Conservation (phyloP, 2,329 filamentous ascomycete genomes). For the Trichophyton verrucosum region DNA sequence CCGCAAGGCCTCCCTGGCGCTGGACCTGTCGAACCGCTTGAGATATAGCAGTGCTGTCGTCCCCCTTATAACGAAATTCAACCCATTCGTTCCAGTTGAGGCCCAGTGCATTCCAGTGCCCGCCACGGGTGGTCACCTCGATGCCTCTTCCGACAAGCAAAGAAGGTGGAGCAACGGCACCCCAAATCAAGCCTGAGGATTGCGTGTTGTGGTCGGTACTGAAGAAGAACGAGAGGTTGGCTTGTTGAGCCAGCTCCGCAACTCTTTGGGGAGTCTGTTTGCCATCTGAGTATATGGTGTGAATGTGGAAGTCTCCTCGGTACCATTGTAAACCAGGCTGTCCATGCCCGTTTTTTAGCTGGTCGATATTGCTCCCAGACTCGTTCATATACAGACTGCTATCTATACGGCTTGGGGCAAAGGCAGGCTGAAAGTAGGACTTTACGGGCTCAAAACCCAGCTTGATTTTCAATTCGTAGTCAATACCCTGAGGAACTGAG, state of each 20-base stretch:
- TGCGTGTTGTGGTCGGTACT: slow-evolving; percentile 19
- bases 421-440: slow-evolving; percentile 10
- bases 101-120: slow-evolving; percentile 18
- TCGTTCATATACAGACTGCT: slow-evolving; percentile 1
- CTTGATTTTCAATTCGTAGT: slow-evolving; percentile 14
- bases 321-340: slow-evolving; percentile 10
- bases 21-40: slow-evolving; percentile 12
- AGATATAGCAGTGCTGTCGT: slow-evolving; percentile 6
- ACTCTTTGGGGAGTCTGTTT: slow-evolving; percentile 13
- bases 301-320: slow-evolving; percentile 18
- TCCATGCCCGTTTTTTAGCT: not conserved
- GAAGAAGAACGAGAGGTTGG: slow-evolving; percentile 17
- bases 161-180: slow-evolving; percentile 11
- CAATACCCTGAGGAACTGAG: slow-evolving; percentile 13
- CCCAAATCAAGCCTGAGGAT: slow-evolving; percentile 15
- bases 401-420: slow-evolving; percentile 8
- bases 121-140: slow-evolving; percentile 17
- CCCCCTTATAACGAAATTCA: slow-evolving; percentile 12
- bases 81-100: slow-evolving; percentile 13
- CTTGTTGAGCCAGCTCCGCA: slow-evolving; percentile 11
- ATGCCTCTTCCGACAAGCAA: slow-evolving; percentile 17
- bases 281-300: slow-evolving; percentile 18
- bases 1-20: slow-evolving; percentile 11
- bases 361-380: not conserved
- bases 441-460: slow-evolving; percentile 10